phyloP scores from a whole-genome alignment of 1,284 basidiomycete species.

The Cryptococcus jaspeensis region DNA sequence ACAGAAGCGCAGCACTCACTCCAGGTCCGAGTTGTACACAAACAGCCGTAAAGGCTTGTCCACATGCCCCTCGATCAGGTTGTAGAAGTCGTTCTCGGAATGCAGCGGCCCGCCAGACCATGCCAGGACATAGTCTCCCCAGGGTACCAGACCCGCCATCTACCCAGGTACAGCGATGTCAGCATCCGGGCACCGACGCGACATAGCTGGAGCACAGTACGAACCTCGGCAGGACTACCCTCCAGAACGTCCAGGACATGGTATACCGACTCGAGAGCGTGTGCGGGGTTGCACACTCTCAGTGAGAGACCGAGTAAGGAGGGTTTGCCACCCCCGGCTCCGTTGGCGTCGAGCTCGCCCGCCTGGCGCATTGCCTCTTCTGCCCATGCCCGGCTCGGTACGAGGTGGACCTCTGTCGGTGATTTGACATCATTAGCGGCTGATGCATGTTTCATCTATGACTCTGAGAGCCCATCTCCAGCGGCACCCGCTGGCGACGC shows the following conservation, averaged over 20 bases:
- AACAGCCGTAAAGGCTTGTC: conserved; percentile 91
- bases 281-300: conserved; percentile 83
- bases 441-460: too few relatives aligned
- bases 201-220: conserved; percentile 3
- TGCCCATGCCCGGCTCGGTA: conserved; percentile 79
- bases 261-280: conserved; percentile 90
- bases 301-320: conserved; percentile 89
- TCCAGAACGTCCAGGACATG: conserved; percentile 96
- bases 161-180: neutral
- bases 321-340: conserved; percentile 55
- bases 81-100: conserved; percentile 96
- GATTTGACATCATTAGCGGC: neutral
- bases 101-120: conserved; percentile 92
- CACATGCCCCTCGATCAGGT: conserved; percentile 88
- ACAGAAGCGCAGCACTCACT: conserved; percentile 60
- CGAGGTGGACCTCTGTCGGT: conserved; percentile 70
- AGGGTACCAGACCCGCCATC: conserved; percentile 68
- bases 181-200: neutral
- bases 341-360: conserved; percentile 49
- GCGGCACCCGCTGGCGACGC: too few relatives aligned
- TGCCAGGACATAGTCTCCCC: conserved; percentile 85
- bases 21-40: conserved; percentile 96
- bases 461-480: too few relatives aligned
- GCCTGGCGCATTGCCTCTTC: conserved; percentile 18
- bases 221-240: conserved; percentile 83